Evolutionary conservation across 306 rosid genomes (phyloP).

Genomic region (Astragalus membranaceus): DNA sequence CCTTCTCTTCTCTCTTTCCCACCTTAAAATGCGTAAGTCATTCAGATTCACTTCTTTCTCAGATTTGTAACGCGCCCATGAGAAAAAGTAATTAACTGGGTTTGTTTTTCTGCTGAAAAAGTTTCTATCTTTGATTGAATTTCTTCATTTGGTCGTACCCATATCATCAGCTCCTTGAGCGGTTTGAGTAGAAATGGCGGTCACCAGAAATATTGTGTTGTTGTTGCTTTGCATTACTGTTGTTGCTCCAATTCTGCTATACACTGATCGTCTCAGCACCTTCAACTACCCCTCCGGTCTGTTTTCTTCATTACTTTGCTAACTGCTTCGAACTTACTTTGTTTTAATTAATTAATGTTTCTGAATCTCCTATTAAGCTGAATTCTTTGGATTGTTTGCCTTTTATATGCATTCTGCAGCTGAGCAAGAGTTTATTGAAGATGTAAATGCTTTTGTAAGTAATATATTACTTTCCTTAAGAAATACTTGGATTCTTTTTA

Average conservation of each 20-base stretch:
- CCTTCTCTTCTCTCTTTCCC: too few species aligned
- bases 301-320: not conserved
- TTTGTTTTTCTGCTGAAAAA: not conserved
- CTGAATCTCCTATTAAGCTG: not conserved
- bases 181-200: constrained; percentile 32
- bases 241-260: constrained; percentile 71
- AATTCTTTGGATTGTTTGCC: not conserved
- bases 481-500: not conserved
- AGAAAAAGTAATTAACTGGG: not conserved
- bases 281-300: constrained; percentile 44
- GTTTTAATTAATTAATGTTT: not conserved
- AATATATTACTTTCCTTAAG: not conserved
- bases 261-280: constrained; percentile 62
- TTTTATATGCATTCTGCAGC: constrained; percentile 33
- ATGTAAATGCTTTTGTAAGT: constrained; percentile 61
- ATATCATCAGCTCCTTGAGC: too few species aligned
- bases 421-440: constrained; percentile 39
- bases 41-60: not conserved
- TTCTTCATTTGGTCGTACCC: too few species aligned
- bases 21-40: not conserved
- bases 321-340: not conserved
- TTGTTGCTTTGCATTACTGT: constrained; percentile 60
- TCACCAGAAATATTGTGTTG: constrained; percentile 51
- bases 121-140: not conserved
- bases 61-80: not conserved